Evolutionary conservation across 306 rosid genomes (phyloP), one percentile per base, ranked within the genome.

Genomic region (Malus fusca): DNA sequence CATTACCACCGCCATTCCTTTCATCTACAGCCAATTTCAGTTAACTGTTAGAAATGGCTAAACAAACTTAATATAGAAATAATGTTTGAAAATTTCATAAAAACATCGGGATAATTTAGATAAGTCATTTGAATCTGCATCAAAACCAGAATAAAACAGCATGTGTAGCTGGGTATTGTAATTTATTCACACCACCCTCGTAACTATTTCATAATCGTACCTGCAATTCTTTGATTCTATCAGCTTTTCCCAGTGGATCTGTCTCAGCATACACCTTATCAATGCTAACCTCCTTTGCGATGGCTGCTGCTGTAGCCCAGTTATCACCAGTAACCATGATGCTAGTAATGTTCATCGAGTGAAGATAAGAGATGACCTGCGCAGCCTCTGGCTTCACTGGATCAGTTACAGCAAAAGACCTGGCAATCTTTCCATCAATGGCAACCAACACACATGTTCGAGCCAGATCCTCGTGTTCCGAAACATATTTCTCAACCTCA

Each of bases 271-370:
- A 86, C 77, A 94, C 93, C 69, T 80, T 44, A 46, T 85, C 92
- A 46, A 94, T 90, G 55, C 97, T 97, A 8, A 90, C 89, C 79
- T 92, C 97, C 74, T 81, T 87, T 40, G 90, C 95, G 66, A 92
- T 86, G 52, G 98, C 97, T 77, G 71, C 69, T 69, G 96, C 98
- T 19, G 98, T 94, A 62, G 98, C 89, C 79, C 37, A 68, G 88
- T 90, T 94, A 85, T 94, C 97, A n/a, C 98, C 98, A 7, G 97
- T 92, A 78, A 86, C 89, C 84, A 94, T 84, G 81, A 94, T 86
- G 84, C 95, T 91, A 63, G 90, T 82, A 85, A 94, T 90, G 82
- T 96, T 90, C 90, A 90, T 92, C 13, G 90, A 85, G 74, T 78
- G 95, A 68, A 94, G 98, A 79, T 74, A 88, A 30, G 40, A 35